Evolutionary conservation across 179 eudicot genomes (phyloP).

Genomic region (Gypsophila paniculata): DNA sequence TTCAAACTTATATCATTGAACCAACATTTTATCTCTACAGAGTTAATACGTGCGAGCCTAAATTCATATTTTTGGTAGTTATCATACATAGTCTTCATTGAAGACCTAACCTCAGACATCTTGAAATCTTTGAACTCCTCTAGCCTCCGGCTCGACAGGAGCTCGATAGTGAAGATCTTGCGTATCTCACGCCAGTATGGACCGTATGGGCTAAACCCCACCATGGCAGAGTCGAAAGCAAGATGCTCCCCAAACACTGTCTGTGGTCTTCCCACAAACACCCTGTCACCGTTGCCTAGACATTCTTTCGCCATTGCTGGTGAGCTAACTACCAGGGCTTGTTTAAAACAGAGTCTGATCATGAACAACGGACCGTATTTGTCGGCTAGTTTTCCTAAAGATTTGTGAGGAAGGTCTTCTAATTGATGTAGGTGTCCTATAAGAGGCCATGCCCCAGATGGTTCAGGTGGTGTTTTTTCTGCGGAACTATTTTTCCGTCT

Average conservation of each 20-base stretch:
- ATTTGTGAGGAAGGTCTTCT: constrained; percentile 9
- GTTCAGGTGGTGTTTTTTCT: constrained; percentile 12
- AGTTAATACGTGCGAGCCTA: not conserved
- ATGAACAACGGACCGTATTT: constrained; percentile 21
- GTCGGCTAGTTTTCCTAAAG: constrained; percentile 14
- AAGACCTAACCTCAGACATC: constrained; percentile 20
- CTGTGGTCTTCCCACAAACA: constrained; percentile 8
- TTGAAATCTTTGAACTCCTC: constrained; percentile 12
- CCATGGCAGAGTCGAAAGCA: constrained; percentile 11
- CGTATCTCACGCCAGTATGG: constrained; percentile 20
- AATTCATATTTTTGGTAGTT: not conserved
- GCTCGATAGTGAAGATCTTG: constrained; percentile 12
- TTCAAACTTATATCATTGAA: constrained; percentile 24
- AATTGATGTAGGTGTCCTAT: constrained; percentile 15
- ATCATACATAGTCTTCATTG: constrained; percentile 14
- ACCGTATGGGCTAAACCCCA: constrained; percentile 21
- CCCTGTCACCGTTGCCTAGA: constrained; percentile 19
- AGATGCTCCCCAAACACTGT: constrained; percentile 12
- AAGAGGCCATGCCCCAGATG: constrained; percentile 24
- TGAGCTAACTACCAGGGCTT: constrained; percentile 12
- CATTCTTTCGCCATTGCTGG: constrained; percentile 19
- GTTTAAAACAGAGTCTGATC: constrained; percentile 14
- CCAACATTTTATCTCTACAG: constrained; percentile 25
- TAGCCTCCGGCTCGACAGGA: constrained; percentile 10
- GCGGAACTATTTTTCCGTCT: not conserved